These are phyloP conservation scores for Calonectria multiphialidica DNA, from an alignment of 2,329 filamentous ascomycete species.

Conservation along the genomic window DNA sequence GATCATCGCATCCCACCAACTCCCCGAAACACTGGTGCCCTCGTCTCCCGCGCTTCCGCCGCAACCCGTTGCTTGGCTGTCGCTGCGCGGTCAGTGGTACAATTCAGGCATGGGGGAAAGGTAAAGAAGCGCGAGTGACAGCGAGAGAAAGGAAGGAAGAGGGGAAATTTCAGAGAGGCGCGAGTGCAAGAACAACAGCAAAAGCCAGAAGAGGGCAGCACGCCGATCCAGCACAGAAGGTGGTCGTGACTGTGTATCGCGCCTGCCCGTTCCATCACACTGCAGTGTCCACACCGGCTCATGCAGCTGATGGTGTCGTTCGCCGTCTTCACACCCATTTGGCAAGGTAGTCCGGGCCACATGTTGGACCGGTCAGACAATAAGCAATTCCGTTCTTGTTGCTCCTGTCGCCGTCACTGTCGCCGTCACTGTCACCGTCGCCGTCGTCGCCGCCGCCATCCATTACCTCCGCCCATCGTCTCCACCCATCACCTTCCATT, in stretches of 20 bases:
- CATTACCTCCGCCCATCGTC: background rate
- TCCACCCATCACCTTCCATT: background rate
- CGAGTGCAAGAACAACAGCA: background rate
- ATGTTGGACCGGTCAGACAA: background rate
- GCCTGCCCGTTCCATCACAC: background rate
- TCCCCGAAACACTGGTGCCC: background rate
- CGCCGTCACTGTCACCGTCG: background rate
- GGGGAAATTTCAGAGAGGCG: background rate
- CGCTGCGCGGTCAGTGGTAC: background rate
- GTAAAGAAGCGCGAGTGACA: background rate
- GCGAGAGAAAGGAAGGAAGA: background rate
- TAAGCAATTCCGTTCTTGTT: background rate
- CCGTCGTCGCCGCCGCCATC: background rate
- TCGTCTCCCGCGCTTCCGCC: background rate
- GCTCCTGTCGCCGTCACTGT: background rate
- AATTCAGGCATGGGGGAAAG: background rate
- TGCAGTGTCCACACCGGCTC: background rate
- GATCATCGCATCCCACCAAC: background rate
- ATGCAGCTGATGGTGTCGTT: background rate
- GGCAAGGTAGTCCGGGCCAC: background rate
- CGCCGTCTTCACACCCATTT: background rate
- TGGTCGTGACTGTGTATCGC: background rate
- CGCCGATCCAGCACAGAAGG: background rate
- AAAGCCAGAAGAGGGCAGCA: background rate
- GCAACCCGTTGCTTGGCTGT: background rate